Evolutionary conservation across 2,329 filamentous ascomycete species (phyloP).

Genomic region (Ophiobolus disseminans): DNA sequence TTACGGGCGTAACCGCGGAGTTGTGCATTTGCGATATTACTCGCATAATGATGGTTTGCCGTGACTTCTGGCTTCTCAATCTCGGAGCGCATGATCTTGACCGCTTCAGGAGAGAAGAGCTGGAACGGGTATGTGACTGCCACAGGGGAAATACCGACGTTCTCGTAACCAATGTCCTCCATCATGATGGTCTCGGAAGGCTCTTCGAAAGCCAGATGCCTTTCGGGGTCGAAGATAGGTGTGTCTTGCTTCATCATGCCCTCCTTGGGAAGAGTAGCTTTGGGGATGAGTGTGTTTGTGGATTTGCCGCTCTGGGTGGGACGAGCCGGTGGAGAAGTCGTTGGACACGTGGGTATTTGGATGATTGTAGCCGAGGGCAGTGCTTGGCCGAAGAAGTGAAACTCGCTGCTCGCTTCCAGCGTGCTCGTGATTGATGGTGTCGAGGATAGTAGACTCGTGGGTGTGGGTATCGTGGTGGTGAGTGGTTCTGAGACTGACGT

Average conservation of each 20-base stretch:
- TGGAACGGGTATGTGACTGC: conserved; percentile 71
- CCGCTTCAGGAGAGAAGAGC: conserved; percentile 67
- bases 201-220: conserved; percentile 62
- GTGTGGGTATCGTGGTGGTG: background rate
- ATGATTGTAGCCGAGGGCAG: background rate
- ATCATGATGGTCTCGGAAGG: conserved; percentile 64
- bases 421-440: background rate
- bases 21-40: conserved; percentile 65
- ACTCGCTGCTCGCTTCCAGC: background rate
- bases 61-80: conserved; percentile 65
- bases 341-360: background rate
- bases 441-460: background rate
- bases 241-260: conserved; percentile 9
- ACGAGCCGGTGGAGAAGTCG: background rate
- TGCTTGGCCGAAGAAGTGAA: background rate
- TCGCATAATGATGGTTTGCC: conserved; percentile 64
- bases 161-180: conserved; percentile 66
- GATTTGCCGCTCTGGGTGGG: conserved; percentile 26
- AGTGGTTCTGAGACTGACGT: no score
- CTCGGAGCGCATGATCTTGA: conserved; percentile 68
- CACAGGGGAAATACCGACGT: conserved; percentile 65
- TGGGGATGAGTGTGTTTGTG: conserved; percentile 33
- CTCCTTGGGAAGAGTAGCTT: conserved; percentile 16
- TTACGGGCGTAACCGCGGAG: conserved; percentile 63
- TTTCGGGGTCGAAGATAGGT: conserved; percentile 60